Conservation (phyloP, 768 basidiomycete species). For the Macrolepiota fuliginosa region DNA sequence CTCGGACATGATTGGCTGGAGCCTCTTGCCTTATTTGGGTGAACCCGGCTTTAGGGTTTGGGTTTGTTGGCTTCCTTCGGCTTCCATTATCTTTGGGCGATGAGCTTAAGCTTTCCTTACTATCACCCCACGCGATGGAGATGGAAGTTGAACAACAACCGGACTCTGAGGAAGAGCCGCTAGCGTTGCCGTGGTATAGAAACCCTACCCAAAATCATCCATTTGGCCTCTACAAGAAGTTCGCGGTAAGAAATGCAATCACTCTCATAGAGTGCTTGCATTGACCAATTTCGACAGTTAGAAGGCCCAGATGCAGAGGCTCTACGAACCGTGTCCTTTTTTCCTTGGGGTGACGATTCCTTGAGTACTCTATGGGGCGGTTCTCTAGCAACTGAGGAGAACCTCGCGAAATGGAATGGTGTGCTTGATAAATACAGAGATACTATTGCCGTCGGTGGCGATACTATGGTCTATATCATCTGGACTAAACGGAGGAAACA, state of each 20-base stretch:
- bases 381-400: constrained; percentile 25
- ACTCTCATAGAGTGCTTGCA: neutral
- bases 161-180: constrained; percentile 10
- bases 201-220: constrained; percentile 30
- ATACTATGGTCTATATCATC: constrained; percentile 31
- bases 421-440: constrained; percentile 50
- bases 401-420: constrained; percentile 37
- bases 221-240: constrained; percentile 38
- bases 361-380: constrained; percentile 39
- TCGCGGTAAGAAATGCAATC: constrained; percentile 37
- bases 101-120: neutral
- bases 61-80: neutral
- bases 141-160: constrained; percentile 1
- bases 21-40: constrained; percentile 30
- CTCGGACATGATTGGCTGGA: constrained; percentile 24
- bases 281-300: constrained; percentile 20
- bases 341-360: constrained; percentile 43
- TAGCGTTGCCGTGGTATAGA: constrained; percentile 34
- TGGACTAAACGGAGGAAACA: constrained; percentile 29
- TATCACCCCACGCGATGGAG: neutral
- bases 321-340: constrained; percentile 43
- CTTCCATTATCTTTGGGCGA: constrained; percentile 2
- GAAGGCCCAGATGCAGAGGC: constrained; percentile 24
- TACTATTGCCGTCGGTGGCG: constrained; percentile 47
- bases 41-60: constrained; percentile 9